Conservation (phyloP, 1,139 yeast genomes). For the Yamadazyma triangularis region DNA sequence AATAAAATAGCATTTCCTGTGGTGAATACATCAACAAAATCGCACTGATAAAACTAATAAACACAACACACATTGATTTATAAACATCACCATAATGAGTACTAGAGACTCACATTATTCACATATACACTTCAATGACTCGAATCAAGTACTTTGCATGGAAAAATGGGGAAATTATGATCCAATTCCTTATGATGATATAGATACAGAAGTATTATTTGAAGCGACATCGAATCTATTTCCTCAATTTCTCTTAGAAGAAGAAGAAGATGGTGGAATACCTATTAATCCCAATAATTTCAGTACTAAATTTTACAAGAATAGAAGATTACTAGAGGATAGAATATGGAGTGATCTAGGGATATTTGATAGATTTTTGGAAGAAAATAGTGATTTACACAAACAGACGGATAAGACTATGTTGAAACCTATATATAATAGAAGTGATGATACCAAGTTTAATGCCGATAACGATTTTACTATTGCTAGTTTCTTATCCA, state of each 20-base stretch:
- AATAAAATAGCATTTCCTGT: background rate
- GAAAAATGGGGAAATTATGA: slow-evolving; percentile 40
- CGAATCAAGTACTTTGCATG: slow-evolving; percentile 38
- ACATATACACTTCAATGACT: slow-evolving; percentile 33
- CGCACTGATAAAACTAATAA: no score
- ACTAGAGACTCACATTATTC: slow-evolving; percentile 16
- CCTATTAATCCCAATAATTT: slow-evolving; percentile 34
- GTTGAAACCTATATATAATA: slow-evolving; percentile 18
- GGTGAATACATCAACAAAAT: no score
- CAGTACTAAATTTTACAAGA: slow-evolving; percentile 37
- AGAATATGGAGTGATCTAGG: slow-evolving; percentile 35
- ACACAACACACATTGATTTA: no score
- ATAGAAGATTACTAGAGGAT: slow-evolving; percentile 26
- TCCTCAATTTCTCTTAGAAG: slow-evolving; percentile 35
- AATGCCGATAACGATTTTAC: slow-evolving; percentile 9
- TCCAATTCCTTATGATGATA: slow-evolving; percentile 38
- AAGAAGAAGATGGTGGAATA: slow-evolving; percentile 39
- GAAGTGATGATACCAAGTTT: slow-evolving; percentile 8
- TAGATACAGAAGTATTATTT: slow-evolving; percentile 33
- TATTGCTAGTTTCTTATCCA: slow-evolving; percentile 33
- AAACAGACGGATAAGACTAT: slow-evolving; percentile 28
- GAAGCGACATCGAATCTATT: slow-evolving; percentile 35
- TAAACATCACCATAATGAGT: background rate
- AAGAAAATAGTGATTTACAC: slow-evolving; percentile 14
- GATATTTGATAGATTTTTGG: slow-evolving; percentile 22